Percentiles rank a stretch among this genome's conserved stretches.
phyloP scores from a whole-genome alignment of 192 early-diverging fungal genomes.

The Chytriomyces sp. region DNA sequence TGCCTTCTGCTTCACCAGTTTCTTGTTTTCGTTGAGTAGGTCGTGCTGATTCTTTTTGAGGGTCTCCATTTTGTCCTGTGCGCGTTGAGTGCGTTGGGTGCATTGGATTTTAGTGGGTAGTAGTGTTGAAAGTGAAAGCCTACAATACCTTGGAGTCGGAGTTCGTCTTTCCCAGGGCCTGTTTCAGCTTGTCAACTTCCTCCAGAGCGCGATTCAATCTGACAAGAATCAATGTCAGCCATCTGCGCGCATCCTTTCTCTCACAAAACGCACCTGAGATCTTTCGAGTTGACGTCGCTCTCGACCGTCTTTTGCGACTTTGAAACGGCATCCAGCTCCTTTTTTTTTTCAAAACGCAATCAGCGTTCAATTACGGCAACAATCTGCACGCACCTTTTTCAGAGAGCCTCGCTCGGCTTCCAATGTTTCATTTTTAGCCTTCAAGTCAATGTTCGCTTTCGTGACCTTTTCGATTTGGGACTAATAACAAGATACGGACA shows the following conservation, averaged over 20 bases:
- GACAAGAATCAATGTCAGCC: conserved; percentile 3
- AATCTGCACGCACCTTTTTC: conserved; percentile 40
- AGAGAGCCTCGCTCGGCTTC: conserved; percentile 44
- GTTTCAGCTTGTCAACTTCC: conserved; percentile 55
- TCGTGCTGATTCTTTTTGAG: conserved; percentile 36
- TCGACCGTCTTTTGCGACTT: conserved; percentile 40
- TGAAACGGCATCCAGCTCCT: conserved; percentile 42
- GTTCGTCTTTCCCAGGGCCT: conserved; percentile 26
- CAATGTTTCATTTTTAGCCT: conserved; percentile 32
- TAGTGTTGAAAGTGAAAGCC: background rate
- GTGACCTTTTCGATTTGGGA: conserved; percentile 48
- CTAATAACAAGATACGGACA: conserved; percentile 29
- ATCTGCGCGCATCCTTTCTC: background rate
- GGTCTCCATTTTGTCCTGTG: conserved; percentile 47
- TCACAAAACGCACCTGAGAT: conserved; percentile 42
- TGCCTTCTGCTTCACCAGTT: conserved; percentile 54
- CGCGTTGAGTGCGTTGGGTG: background rate
- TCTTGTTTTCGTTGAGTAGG: conserved; percentile 53
- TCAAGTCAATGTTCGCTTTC: conserved; percentile 38
- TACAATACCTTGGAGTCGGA: conserved; percentile 47
- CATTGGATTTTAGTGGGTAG: background rate
- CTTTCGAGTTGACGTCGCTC: conserved; percentile 51
- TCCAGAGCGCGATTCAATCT: conserved; percentile 61
- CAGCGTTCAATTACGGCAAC: too few relatives aligned
- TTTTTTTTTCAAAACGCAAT: too few relatives aligned